Evolutionary conservation across 2,329 filamentous ascomycete genomes (phyloP).

Genomic region (Cordyceps tenuipes): DNA sequence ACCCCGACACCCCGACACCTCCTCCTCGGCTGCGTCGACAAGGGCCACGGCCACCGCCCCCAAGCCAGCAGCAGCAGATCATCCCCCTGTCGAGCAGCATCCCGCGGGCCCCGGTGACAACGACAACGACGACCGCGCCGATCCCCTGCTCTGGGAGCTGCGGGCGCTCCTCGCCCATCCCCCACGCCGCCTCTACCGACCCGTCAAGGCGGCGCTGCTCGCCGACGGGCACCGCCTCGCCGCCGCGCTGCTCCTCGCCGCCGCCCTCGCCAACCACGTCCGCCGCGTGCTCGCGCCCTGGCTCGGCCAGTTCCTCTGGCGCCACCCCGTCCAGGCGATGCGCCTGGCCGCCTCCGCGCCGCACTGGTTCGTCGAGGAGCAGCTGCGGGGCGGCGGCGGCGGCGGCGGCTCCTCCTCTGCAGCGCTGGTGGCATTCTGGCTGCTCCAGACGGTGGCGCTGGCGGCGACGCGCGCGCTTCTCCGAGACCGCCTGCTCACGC

Average conservation of each 20-base stretch:
- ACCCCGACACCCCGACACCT: neutral
- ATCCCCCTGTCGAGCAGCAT: too few species aligned
- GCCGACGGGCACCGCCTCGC: conserved; percentile 19
- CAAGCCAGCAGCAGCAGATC: neutral
- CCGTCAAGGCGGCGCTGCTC: conserved; percentile 16
- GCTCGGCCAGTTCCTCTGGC: conserved; percentile 23
- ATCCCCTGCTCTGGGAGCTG: neutral
- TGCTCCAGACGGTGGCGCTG: conserved; percentile 8
- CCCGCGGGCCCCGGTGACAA: neutral
- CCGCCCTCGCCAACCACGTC: conserved; percentile 32
- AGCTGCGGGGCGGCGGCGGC: conserved; percentile 14
- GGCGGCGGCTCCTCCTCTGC: conserved; percentile 7
- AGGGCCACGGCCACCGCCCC: too few species aligned
- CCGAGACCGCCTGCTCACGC: neutral
- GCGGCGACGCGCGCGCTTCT: neutral
- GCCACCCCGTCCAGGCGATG: conserved; percentile 25
- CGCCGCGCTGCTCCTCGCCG: conserved; percentile 23
- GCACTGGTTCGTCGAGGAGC: conserved; percentile 25
- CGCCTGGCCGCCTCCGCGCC: conserved; percentile 29
- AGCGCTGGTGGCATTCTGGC: conserved; percentile 12
- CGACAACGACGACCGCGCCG: neutral
- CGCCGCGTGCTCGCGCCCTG: conserved; percentile 25
- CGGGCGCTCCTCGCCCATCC: neutral
- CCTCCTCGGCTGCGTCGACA: too few species aligned
- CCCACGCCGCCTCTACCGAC: neutral